Percentiles rank a stretch among this genome's conserved stretches.
Conservation (phyloP, 805 yeast genomes). For the Clavispora asparagi region DNA sequence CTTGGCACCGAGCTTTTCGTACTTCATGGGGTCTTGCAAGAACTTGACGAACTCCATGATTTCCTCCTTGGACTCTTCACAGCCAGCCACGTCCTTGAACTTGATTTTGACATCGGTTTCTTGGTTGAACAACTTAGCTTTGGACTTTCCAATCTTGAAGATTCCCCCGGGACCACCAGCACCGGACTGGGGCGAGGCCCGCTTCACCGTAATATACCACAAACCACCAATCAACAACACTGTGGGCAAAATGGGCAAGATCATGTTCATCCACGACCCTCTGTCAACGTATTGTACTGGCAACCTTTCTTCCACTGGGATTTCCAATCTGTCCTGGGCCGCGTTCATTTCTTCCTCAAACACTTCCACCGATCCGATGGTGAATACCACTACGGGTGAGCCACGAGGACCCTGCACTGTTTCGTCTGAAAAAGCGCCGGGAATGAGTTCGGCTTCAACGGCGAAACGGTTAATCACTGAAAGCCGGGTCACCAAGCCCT, state of each 20-base stretch:
- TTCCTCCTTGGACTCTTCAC: conserved; percentile 94
- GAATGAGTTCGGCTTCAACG: conserved; percentile 64
- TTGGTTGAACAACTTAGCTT: conserved; percentile 85
- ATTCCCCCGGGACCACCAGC: conserved; percentile 70
- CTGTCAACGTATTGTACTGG: conserved; percentile 74
- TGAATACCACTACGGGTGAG: conserved; percentile 55
- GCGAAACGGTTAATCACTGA: conserved; percentile 66
- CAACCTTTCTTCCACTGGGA: conserved; percentile 64
- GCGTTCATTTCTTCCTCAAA: conserved; percentile 79
- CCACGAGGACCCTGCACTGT: conserved; percentile 34
- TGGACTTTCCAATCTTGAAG: conserved; percentile 80
- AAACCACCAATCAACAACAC: conserved; percentile 75
- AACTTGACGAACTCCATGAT: conserved; percentile 97
- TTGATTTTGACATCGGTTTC: conserved; percentile 86
- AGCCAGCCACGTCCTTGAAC: conserved; percentile 95
- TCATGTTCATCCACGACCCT: conserved; percentile 55
- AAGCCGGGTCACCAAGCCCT: conserved; percentile 70
- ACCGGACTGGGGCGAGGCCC: conserved; percentile 46
- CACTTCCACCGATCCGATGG: conserved; percentile 81
- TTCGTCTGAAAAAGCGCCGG: conserved; percentile 38
- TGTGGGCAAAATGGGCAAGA: conserved; percentile 77
- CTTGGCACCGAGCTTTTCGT: conserved; percentile 91
- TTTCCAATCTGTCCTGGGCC: conserved; percentile 63
- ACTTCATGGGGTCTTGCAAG: conserved; percentile 82
- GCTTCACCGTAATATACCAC: conserved; percentile 54